Evolutionary conservation across 179 eudicot species (phyloP).

Genomic region (Heliamphora pulchella): DNA sequence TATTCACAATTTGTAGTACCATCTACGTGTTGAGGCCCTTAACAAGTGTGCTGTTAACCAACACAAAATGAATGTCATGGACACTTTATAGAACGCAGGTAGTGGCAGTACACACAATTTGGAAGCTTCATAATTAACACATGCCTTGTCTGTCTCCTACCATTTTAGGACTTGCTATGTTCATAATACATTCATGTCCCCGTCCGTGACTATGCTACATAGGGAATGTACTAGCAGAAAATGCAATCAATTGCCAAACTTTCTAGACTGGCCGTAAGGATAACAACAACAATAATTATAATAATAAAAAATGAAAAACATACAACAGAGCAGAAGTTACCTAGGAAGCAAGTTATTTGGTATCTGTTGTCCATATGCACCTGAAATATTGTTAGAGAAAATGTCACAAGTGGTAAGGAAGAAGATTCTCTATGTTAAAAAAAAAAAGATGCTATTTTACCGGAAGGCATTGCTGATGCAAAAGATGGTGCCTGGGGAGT

Average conservation of each 20-base stretch:
- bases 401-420: slow-evolving; percentile 1
- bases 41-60: too few relatives aligned
- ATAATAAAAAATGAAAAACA: background rate
- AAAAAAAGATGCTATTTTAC: slow-evolving; percentile 18
- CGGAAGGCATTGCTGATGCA: slow-evolving; percentile 37
- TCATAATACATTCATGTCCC: background rate
- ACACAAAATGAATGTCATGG: background rate
- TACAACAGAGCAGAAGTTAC: slow-evolving; percentile 28
- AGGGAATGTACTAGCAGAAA: background rate
- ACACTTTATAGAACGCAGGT: background rate
- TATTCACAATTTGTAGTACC: too few relatives aligned
- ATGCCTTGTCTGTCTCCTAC: background rate
- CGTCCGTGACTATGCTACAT: background rate
- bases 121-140: background rate
- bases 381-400: slow-evolving; percentile 33
- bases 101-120: background rate
- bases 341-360: slow-evolving; percentile 43
- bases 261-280: background rate
- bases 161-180: background rate
- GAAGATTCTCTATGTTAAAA: too few relatives aligned
- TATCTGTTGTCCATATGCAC: slow-evolving; percentile 50
- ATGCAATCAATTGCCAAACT: background rate
- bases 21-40: too few relatives aligned
- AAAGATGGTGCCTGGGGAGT: slow-evolving; percentile 45
- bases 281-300: background rate